phyloP scores from a whole-genome alignment of 768 basidiomycete species.

The Kwoniella europaea region DNA sequence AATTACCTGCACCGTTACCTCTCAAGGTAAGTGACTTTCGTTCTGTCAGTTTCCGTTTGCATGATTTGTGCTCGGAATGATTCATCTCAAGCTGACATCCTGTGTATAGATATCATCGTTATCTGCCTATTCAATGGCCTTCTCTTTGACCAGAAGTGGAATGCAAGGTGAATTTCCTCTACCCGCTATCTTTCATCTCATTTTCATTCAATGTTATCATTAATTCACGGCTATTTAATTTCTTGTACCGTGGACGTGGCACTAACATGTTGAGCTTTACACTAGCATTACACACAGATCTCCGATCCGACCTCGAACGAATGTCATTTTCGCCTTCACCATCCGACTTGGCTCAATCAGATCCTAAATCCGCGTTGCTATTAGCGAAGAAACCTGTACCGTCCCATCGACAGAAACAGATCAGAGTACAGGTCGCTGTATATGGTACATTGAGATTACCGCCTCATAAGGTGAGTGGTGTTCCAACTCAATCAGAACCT shows the following conservation, averaged over 20 bases:
- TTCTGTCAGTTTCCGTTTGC: background rate
- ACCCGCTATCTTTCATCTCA: background rate
- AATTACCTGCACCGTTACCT: constrained; percentile 53
- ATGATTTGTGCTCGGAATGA: background rate
- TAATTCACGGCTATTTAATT: too few relatives aligned
- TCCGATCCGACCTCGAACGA: constrained; percentile 43
- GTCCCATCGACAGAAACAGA: constrained; percentile 45
- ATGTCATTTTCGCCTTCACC: constrained; percentile 50
- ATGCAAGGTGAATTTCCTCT: constrained; percentile 48
- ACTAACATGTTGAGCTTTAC: background rate
- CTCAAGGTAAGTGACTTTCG: constrained; percentile 44
- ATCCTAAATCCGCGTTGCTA: constrained; percentile 23
- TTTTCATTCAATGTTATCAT: background rate
- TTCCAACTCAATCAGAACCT: too few relatives aligned
- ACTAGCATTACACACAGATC: constrained; percentile 53
- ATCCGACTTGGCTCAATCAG: constrained; percentile 14
- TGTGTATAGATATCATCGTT: constrained; percentile 48
- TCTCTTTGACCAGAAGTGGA: constrained; percentile 52
- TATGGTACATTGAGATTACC: constrained; percentile 46
- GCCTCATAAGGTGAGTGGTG: constrained; percentile 41
- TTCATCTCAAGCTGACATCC: constrained; percentile 1
- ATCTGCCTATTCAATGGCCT: constrained; percentile 48
- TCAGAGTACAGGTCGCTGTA: constrained; percentile 44
- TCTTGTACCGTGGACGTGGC: too few relatives aligned
- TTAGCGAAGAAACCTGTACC: constrained; percentile 32